These are phyloP conservation scores for Ogataea sp. DNA, from an alignment of 805 yeast genomes.

Conservation along the genomic window DNA sequence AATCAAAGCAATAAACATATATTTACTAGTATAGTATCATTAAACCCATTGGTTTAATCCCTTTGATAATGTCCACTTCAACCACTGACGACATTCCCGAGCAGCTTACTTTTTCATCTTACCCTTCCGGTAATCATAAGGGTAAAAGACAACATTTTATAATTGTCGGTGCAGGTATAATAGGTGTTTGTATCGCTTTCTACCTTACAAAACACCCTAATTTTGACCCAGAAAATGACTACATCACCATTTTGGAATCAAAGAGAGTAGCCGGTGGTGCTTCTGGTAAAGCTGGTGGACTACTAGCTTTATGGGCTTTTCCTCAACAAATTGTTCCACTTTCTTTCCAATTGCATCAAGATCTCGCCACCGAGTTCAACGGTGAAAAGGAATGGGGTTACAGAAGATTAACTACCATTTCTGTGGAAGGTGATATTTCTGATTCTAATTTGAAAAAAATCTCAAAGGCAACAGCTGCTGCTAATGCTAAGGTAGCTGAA, in stretches of 20 bases:
- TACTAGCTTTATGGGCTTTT: constrained; percentile 92
- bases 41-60: constrained; percentile 30
- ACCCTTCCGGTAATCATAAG: constrained; percentile 40
- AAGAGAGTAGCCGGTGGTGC: constrained; percentile 97
- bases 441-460: constrained; percentile 6
- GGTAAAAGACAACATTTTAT: constrained; percentile 64
- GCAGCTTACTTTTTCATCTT: constrained; percentile 24
- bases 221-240: constrained; percentile 63
- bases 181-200: constrained; percentile 93
- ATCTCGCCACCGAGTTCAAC: constrained; percentile 64
- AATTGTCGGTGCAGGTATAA: constrained; percentile 91
- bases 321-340: constrained; percentile 91
- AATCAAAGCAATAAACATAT: too few species aligned
- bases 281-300: constrained; percentile 95
- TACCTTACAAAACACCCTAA: constrained; percentile 77
- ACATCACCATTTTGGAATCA: constrained; percentile 80
- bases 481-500: too few species aligned
- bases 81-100: too few species aligned
- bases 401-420: constrained; percentile 77
- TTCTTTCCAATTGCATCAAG: constrained; percentile 78
- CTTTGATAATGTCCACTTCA: constrained; percentile 37
- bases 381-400: constrained; percentile 94
- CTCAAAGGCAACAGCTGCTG: too few species aligned
- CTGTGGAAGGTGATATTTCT: constrained; percentile 74
- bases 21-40: not conserved